Conservation (phyloP, 2,329 filamentous ascomycete species). For the Clonostachys sp. region DNA sequence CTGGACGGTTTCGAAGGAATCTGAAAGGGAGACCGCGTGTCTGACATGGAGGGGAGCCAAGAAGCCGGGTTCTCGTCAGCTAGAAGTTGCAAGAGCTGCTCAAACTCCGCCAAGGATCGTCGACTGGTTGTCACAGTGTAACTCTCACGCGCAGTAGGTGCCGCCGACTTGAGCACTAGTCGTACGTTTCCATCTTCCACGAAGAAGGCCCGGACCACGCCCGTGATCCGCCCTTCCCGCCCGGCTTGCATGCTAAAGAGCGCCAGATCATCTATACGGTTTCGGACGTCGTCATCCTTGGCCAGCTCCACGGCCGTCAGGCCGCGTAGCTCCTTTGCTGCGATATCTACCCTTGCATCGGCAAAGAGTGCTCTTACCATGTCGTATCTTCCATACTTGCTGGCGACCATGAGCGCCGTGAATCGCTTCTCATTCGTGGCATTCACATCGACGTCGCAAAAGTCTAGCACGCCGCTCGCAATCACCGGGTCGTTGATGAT, state of each 20-base stretch:
- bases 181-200: conserved; percentile 94
- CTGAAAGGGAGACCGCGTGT: conserved; percentile 83
- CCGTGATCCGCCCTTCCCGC: conserved; percentile 77
- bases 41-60: conserved; percentile 79
- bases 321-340: conserved; percentile 78
- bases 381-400: conserved; percentile 94
- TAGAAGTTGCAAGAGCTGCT: conserved; percentile 80
- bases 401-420: conserved; percentile 94
- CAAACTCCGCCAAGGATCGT: conserved; percentile 83
- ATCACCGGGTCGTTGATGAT: conserved; percentile 85
- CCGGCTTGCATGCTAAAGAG: conserved; percentile 71
- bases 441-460: conserved; percentile 94
- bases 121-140: conserved; percentile 95
- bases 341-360: conserved; percentile 81
- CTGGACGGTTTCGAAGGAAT: conserved; percentile 89
- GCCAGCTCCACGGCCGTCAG: conserved; percentile 93
- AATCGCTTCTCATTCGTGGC: conserved; percentile 93
- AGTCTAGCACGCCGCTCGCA: conserved; percentile 68
- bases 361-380: conserved; percentile 85
- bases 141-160: conserved; percentile 72
- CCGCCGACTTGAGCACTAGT: conserved; percentile 90
- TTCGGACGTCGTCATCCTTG: conserved; percentile 95
- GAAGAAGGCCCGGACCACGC: conserved; percentile 92
- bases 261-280: conserved; percentile 90
- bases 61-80: conserved; percentile 89